Percentiles rank a stretch among this genome's conserved stretches.
These are phyloP conservation scores for Plasmodium gonderi DNA, from an alignment of 169 alveolate genomes.

Conservation along the genomic window DNA sequence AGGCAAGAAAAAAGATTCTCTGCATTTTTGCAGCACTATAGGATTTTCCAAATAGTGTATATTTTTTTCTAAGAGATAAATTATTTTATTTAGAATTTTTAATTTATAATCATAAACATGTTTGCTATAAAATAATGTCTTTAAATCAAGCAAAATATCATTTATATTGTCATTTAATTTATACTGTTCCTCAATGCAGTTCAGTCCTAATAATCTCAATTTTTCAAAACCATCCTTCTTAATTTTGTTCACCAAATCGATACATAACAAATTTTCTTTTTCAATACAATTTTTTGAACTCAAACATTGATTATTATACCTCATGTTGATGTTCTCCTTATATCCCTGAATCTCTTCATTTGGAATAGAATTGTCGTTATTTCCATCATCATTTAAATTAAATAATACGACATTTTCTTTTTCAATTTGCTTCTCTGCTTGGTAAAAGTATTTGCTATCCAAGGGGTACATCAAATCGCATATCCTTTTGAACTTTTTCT, in stretches of 20 bases:
- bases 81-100: constrained; percentile 45
- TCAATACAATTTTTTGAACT: background rate
- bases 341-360: background rate
- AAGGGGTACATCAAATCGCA: constrained; percentile 5
- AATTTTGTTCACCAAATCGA: constrained; percentile 3
- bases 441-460: constrained; percentile 11
- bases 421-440: background rate
- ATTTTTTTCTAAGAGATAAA: constrained; percentile 43
- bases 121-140: constrained; percentile 38
- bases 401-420: background rate
- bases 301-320: background rate
- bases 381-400: background rate
- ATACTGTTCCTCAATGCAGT: constrained; percentile 18
- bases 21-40: constrained; percentile 11
- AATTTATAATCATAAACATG: constrained; percentile 13
- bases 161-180: constrained; percentile 53
- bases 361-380: background rate
- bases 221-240: constrained; percentile 13
- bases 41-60: constrained; percentile 37
- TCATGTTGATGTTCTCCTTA: background rate
- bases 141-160: constrained; percentile 51
- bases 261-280: constrained; percentile 25
- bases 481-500: constrained; percentile 13
- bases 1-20: constrained; percentile 47
- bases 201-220: constrained; percentile 26